Evolutionary conservation across 2,329 filamentous ascomycete genomes (phyloP).

Genomic region (Fusarium tjaetaba): DNA sequence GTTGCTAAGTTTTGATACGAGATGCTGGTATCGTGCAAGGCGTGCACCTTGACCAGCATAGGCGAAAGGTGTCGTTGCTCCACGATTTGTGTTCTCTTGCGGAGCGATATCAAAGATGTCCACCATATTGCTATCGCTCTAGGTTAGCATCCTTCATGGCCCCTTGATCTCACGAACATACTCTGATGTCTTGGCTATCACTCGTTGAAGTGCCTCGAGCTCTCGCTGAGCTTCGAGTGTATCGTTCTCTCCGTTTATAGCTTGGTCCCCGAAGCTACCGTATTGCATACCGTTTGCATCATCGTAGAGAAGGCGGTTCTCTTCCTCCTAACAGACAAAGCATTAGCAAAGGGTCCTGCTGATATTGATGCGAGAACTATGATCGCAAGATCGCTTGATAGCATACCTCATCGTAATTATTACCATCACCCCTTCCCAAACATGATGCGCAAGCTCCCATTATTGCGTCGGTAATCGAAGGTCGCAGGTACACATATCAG

Average conservation of each 20-base stretch:
- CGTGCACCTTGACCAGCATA: constrained; percentile 66
- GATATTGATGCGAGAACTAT: background rate
- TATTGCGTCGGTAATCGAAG: constrained; percentile 34
- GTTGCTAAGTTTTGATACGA: constrained; percentile 67
- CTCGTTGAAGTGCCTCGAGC: constrained; percentile 70
- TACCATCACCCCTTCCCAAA: constrained; percentile 61
- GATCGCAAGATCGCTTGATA: background rate
- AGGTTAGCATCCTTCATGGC: constrained; percentile 11
- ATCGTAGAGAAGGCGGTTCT: constrained; percentile 68
- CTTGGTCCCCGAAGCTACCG: constrained; percentile 69
- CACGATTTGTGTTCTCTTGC: constrained; percentile 54
- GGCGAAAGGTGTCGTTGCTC: constrained; percentile 53
- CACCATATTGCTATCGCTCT: constrained; percentile 66
- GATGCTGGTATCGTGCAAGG: constrained; percentile 67
- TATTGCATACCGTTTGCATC: constrained; percentile 69
- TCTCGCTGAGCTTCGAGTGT: constrained; percentile 71
- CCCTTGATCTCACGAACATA: constrained; percentile 48
- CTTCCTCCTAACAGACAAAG: constrained; percentile 59
- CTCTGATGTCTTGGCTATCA: constrained; percentile 73
- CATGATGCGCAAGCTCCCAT: constrained; percentile 73
- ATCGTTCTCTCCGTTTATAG: constrained; percentile 64
- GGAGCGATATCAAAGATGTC: constrained; percentile 74
- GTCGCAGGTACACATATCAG: constrained; percentile 36
- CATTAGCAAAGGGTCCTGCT: constrained; percentile 6
- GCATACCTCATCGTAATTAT: constrained; percentile 65